Conservation (phyloP, 495 filamentous ascomycete genomes). For the Paragyromitra xinjiangensis region DNA sequence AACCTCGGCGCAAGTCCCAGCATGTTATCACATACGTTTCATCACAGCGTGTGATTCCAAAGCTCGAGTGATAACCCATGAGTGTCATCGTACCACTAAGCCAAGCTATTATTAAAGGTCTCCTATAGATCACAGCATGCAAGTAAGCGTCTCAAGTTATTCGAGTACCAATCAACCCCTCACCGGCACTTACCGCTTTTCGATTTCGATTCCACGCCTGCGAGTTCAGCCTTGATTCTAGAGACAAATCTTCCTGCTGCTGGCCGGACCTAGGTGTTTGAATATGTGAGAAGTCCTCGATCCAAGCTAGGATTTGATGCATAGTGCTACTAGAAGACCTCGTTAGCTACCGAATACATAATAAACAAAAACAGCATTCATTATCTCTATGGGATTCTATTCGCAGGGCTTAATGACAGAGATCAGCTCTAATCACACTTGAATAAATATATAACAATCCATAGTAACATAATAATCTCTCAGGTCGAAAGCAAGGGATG, state of each 20-base stretch:
- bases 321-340: background rate
- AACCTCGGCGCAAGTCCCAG: background rate
- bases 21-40: background rate
- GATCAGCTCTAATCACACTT: too few relatives aligned
- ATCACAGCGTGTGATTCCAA: background rate
- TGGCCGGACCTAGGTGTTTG: background rate
- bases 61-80: constrained; percentile 4
- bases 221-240: background rate
- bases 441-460: background rate
- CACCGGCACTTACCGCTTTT: background rate
- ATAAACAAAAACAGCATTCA: too few relatives aligned
- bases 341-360: too few relatives aligned
- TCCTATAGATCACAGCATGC: background rate
- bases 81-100: background rate
- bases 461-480: background rate
- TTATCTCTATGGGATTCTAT: too few relatives aligned
- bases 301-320: background rate
- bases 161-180: background rate
- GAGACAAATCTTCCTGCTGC: background rate
- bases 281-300: background rate
- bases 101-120: background rate
- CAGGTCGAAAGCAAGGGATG: background rate
- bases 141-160: background rate
- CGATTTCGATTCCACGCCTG: background rate
- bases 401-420: too few relatives aligned